These are phyloP conservation scores for Geotrichum histeridarum DNA, from an alignment of 1,139 yeast genomes.

Conservation along the genomic window DNA sequence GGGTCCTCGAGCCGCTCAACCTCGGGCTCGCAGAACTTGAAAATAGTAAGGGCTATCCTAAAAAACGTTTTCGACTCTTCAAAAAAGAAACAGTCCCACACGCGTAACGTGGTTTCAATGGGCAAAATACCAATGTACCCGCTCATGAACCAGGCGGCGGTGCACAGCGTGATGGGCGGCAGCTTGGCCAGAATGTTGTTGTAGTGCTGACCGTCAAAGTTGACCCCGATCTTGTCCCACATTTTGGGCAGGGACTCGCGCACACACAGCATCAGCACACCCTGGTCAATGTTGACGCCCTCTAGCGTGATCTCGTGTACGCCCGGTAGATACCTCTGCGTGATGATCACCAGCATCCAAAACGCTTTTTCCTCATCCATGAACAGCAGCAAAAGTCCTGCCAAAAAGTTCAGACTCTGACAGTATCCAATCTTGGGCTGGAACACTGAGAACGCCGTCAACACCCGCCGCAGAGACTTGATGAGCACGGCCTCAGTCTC, in stretches of 20 bases:
- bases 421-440: slow-evolving; percentile 94
- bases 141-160: slow-evolving; percentile 98
- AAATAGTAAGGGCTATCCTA: slow-evolving; percentile 75
- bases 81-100: slow-evolving; percentile 93
- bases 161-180: slow-evolving; percentile 88
- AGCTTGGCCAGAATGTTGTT: slow-evolving; percentile 67
- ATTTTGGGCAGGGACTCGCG: slow-evolving; percentile 78
- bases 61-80: slow-evolving; percentile 87
- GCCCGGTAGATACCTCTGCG: slow-evolving; percentile 82
- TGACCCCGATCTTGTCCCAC: slow-evolving; percentile 54
- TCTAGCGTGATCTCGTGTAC: slow-evolving; percentile 86
- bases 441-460: slow-evolving; percentile 77
- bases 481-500: slow-evolving; percentile 58
- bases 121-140: slow-evolving; percentile 84
- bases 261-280: slow-evolving; percentile 81
- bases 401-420: slow-evolving; percentile 86
- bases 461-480: slow-evolving; percentile 68
- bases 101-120: slow-evolving; percentile 74
- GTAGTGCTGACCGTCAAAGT: slow-evolving; percentile 41
- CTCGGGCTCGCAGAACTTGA: slow-evolving; percentile 69
- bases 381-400: slow-evolving; percentile 75
- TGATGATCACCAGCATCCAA: slow-evolving; percentile 92
- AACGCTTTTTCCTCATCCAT: slow-evolving; percentile 85
- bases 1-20: slow-evolving; percentile 51
- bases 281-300: slow-evolving; percentile 94